phyloP scores from a whole-genome alignment of 1,139 yeast species.

The Candida sp. region DNA sequence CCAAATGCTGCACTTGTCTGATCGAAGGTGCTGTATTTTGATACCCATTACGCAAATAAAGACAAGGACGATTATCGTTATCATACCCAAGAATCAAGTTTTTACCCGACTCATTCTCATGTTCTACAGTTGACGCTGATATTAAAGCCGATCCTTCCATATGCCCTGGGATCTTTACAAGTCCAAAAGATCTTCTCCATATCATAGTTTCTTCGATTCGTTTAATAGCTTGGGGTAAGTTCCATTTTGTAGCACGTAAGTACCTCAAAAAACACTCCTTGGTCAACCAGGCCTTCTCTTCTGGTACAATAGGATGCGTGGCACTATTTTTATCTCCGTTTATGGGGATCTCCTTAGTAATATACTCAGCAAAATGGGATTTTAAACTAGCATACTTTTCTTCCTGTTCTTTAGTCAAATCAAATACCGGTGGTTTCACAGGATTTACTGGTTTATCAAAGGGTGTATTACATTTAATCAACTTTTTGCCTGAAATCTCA shows the following conservation, averaged over 20 bases:
- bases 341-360: slow-evolving; percentile 19
- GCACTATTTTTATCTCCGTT: slow-evolving; percentile 17
- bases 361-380: slow-evolving; percentile 19
- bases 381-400: slow-evolving; percentile 24
- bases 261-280: slow-evolving; percentile 86
- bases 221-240: slow-evolving; percentile 61
- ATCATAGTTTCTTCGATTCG: slow-evolving; percentile 74
- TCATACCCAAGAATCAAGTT: slow-evolving; percentile 88
- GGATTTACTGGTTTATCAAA: slow-evolving; percentile 40
- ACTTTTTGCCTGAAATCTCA: slow-evolving; percentile 10
- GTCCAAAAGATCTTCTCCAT: slow-evolving; percentile 94
- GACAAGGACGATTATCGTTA: slow-evolving; percentile 83
- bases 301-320: slow-evolving; percentile 28
- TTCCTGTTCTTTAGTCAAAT: slow-evolving; percentile 26
- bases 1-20: slow-evolving; percentile 89
- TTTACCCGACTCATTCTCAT: slow-evolving; percentile 85
- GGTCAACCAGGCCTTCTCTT: slow-evolving; percentile 87
- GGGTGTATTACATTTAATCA: slow-evolving; percentile 35
- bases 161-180: slow-evolving; percentile 51
- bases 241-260: slow-evolving; percentile 91
- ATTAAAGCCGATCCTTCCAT: slow-evolving; percentile 41
- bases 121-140: slow-evolving; percentile 59
- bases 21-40: slow-evolving; percentile 88
- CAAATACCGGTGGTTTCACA: slow-evolving; percentile 24
- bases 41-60: slow-evolving; percentile 86